These are phyloP conservation scores for Penicillium antarcticum DNA, from an alignment of 495 filamentous ascomycete genomes.

Conservation along the genomic window DNA sequence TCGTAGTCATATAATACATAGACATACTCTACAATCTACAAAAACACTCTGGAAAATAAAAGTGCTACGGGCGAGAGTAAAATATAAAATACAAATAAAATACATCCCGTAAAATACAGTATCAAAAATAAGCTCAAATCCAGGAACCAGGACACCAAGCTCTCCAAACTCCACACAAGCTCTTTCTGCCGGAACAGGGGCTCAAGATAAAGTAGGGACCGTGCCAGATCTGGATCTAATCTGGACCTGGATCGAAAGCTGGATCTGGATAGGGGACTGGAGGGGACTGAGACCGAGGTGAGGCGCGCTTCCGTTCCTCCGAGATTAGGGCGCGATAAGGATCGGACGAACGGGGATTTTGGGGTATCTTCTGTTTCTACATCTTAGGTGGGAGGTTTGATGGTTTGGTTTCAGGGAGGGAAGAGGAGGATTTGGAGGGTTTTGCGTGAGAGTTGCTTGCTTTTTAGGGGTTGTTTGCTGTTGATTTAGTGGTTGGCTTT, in stretches of 20 bases:
- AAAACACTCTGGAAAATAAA: too few relatives aligned
- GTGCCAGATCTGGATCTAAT: constrained; percentile 11
- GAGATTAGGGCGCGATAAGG: constrained; percentile 16
- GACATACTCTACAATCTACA: not conserved
- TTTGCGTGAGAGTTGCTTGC: too few relatives aligned
- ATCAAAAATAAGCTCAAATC: constrained; percentile 7
- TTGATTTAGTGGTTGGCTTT: too few relatives aligned
- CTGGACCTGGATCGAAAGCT: not conserved
- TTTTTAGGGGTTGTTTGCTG: too few relatives aligned
- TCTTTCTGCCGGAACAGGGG: constrained; percentile 17
- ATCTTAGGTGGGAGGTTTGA: too few relatives aligned
- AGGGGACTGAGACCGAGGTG: constrained; percentile 3
- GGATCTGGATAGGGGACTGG: not conserved
- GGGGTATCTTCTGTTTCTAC: too few relatives aligned
- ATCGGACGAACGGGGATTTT: constrained; percentile 17
- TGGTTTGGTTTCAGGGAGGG: too few relatives aligned
- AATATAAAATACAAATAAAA: constrained; percentile 6
- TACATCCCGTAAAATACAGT: not conserved
- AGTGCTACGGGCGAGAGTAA: too few relatives aligned
- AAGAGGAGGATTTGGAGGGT: too few relatives aligned
- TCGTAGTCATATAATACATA: not conserved
- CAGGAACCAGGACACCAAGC: not conserved
- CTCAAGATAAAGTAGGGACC: constrained; percentile 20
- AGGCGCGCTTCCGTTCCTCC: constrained; percentile 18
- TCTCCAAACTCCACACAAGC: constrained; percentile 24